phyloP scores from a whole-genome alignment of 805 yeast genomes.

The Metschnikowia borealis region DNA sequence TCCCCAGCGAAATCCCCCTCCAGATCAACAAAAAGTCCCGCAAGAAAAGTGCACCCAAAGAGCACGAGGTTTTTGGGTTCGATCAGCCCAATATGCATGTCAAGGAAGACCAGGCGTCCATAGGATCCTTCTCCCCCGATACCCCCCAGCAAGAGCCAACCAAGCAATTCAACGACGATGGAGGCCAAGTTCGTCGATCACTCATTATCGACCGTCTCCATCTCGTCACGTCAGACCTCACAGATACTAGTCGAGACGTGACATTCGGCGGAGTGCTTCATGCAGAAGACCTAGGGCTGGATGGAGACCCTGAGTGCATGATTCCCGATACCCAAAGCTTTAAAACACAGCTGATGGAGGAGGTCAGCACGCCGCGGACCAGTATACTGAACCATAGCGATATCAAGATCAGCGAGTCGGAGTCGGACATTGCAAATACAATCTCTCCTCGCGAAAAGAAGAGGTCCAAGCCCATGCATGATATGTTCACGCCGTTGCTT shows the following conservation, averaged over 20 bases:
- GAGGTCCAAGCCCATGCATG: slow-evolving; percentile 40
- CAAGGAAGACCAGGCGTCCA: slow-evolving; percentile 23
- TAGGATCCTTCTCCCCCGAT: slow-evolving; percentile 38
- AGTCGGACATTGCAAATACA: not conserved
- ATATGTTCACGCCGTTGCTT: slow-evolving; percentile 56
- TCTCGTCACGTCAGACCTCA: slow-evolving; percentile 36
- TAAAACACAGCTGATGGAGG: slow-evolving; percentile 11
- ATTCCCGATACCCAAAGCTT: slow-evolving; percentile 6
- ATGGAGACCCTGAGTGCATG: slow-evolving; percentile 2
- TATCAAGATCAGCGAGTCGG: not conserved
- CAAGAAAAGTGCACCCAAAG: not conserved
- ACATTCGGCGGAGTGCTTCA: slow-evolving; percentile 8
- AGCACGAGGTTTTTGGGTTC: not conserved
- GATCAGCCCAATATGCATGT: not conserved
- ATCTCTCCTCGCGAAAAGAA: slow-evolving; percentile 19
- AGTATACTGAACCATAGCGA: slow-evolving; percentile 18
- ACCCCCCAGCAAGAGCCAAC: slow-evolving; percentile 25
- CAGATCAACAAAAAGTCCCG: slow-evolving; percentile 24
- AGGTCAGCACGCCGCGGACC: slow-evolving; percentile 33
- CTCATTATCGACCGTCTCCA: slow-evolving; percentile 35
- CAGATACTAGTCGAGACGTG: slow-evolving; percentile 3
- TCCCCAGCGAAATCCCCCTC: slow-evolving; percentile 33
- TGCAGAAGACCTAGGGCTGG: slow-evolving; percentile 1
- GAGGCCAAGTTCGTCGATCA: slow-evolving; percentile 25
- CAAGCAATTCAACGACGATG: slow-evolving; percentile 2